Evolutionary conservation across 73 alveolate species (phyloP).

Genomic region (Paramecium sonneborni): DNA sequence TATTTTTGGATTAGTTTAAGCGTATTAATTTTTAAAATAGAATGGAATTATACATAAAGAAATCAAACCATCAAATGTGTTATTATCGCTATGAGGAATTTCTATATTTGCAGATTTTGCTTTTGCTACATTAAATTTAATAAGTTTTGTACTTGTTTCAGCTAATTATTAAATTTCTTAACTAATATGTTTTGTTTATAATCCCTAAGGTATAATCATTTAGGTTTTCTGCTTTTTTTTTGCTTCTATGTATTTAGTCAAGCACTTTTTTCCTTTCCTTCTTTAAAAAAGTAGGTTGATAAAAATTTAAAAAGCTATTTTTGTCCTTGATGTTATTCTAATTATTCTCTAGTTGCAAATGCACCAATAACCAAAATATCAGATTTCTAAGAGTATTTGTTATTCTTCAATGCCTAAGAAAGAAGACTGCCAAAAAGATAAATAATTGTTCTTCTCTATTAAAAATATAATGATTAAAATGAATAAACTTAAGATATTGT

Average conservation of each 20-base stretch:
- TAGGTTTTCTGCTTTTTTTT: no score
- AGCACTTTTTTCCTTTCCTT: neutral
- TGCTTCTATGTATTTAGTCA: no score
- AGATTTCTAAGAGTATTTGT: slow-evolving; percentile 45
- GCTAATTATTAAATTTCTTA: no score
- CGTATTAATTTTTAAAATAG: slow-evolving; percentile 16
- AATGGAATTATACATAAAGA: slow-evolving; percentile 69
- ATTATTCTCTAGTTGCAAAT: slow-evolving; percentile 49
- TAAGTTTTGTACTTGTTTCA: no score
- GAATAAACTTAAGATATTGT: neutral
- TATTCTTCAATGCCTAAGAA: neutral
- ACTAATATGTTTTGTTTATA: no score
- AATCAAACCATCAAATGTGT: slow-evolving; percentile 64
- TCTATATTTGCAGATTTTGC: slow-evolving; percentile 66
- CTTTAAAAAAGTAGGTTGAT: slow-evolving; percentile 79
- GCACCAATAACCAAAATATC: slow-evolving; percentile 38
- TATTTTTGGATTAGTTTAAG: slow-evolving; percentile 6
- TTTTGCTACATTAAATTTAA: no score
- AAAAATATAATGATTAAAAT: slow-evolving; percentile 56
- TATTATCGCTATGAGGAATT: slow-evolving; percentile 55
- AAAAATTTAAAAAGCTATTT: slow-evolving; percentile 80
- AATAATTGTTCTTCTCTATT: neutral
- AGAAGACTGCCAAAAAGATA: neutral
- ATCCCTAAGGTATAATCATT: no score
- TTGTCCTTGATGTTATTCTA: no score